Conservation (phyloP, 768 basidiomycete genomes). For the Trametes sanguinea region DNA sequence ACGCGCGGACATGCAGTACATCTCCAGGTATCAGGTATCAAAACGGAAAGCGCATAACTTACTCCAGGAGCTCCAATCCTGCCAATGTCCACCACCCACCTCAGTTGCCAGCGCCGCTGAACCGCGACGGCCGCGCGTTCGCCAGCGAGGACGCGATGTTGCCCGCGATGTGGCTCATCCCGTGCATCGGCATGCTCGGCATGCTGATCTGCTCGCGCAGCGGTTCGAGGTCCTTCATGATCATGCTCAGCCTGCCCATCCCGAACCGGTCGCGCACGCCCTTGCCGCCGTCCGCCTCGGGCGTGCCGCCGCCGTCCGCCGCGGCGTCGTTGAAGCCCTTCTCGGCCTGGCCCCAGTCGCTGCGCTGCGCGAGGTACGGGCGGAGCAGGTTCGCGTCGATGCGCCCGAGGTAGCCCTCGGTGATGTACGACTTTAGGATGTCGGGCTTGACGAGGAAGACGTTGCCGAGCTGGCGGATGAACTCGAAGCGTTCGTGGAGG, state of each 20-base stretch:
- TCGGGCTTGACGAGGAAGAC: slow-evolving; percentile 96
- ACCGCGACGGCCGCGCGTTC: slow-evolving; percentile 19
- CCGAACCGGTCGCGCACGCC: slow-evolving; percentile 59
- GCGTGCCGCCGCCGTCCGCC: slow-evolving; percentile 37
- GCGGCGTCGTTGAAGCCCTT: slow-evolving; percentile 71
- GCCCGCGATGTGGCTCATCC: slow-evolving; percentile 19
- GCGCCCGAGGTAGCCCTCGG: slow-evolving; percentile 88
- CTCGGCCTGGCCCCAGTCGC: slow-evolving; percentile 88
- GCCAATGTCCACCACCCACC: neutral
- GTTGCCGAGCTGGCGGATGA: slow-evolving; percentile 95
- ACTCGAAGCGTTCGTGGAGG: slow-evolving; percentile 94
- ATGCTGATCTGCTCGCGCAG: slow-evolving; percentile 49
- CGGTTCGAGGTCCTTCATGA: slow-evolving; percentile 87
- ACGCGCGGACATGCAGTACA: slow-evolving; percentile 2
- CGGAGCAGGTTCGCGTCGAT: slow-evolving; percentile 85
- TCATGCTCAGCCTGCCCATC: slow-evolving; percentile 73
- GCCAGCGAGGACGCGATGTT: slow-evolving; percentile 20
- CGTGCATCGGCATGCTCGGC: slow-evolving; percentile 22
- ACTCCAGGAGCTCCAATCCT: neutral
- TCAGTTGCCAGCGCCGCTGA: slow-evolving; percentile 16
- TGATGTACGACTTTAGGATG: slow-evolving; percentile 93
- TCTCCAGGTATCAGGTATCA: neutral
- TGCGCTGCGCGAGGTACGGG: slow-evolving; percentile 88
- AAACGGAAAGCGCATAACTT: slow-evolving; percentile 4
- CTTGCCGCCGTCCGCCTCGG: slow-evolving; percentile 45